Conservation (phyloP, 306 rosid species). For the Pueraria montana region DNA sequence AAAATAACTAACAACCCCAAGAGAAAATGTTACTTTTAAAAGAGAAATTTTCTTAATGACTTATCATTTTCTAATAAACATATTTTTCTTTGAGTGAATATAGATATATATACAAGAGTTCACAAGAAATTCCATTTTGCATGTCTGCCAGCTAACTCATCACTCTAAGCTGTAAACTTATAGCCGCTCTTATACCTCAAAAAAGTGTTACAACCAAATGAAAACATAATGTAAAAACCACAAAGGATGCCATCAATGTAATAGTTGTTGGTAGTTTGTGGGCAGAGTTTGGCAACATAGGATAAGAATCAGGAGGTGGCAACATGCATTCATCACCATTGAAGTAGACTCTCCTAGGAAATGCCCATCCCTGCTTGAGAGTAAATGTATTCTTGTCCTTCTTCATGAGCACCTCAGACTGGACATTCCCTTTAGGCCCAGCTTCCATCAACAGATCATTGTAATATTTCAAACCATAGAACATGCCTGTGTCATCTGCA, state of each 20-base stretch:
- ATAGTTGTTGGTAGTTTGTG: conserved; percentile 37
- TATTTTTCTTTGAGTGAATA: neutral
- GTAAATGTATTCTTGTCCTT: conserved; percentile 82
- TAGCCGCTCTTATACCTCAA: conserved; percentile 3
- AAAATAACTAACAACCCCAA: neutral
- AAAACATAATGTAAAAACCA: conserved; percentile 53
- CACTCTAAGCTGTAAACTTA: conserved; percentile 25
- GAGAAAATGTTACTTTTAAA: neutral
- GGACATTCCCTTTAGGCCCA: conserved; percentile 87
- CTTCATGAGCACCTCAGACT: conserved; percentile 83
- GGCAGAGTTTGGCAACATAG: conserved; percentile 83
- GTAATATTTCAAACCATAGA: conserved; percentile 89
- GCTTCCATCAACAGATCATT: conserved; percentile 93
- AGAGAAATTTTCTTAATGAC: too few relatives aligned
- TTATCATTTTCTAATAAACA: neutral
- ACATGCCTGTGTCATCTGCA: conserved; percentile 98
- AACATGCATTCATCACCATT: conserved; percentile 93
- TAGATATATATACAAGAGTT: conserved; percentile 2
- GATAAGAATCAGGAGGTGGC: conserved; percentile 91
- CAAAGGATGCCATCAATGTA: conserved; percentile 40
- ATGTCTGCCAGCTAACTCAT: conserved; percentile 7
- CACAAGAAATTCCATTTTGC: conserved; percentile 24
- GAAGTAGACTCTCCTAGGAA: conserved; percentile 92
- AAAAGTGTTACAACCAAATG: conserved; percentile 46
- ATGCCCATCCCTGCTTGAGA: conserved; percentile 93